Evolutionary conservation across 2,329 filamentous ascomycete genomes (phyloP).

Genomic region (Fusarium newnesense): DNA sequence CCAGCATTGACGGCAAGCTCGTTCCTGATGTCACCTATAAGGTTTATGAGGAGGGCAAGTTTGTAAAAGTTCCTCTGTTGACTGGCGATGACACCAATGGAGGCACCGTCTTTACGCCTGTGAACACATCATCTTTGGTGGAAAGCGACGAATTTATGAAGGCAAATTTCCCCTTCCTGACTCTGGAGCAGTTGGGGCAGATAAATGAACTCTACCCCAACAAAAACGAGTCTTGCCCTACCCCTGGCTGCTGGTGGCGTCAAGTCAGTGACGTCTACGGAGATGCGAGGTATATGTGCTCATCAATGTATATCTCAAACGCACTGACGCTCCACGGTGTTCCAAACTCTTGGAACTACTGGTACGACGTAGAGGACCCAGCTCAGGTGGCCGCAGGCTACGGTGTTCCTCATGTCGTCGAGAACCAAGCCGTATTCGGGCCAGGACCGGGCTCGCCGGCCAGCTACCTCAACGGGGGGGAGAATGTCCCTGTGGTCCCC

Average conservation of each 20-base stretch:
- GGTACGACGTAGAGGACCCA: conserved; percentile 73
- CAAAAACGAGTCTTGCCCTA: conserved; percentile 47
- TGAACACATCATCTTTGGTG: conserved; percentile 44
- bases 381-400: conserved; percentile 60
- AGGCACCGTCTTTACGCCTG: conserved; percentile 51
- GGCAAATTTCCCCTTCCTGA: conserved; percentile 49
- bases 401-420: conserved; percentile 75
- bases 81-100: conserved; percentile 54
- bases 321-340: conserved; percentile 47
- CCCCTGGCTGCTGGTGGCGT: conserved; percentile 50
- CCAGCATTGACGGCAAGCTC: conserved; percentile 65
- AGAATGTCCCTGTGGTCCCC: conserved; percentile 67
- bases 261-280: conserved; percentile 51
- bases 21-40: conserved; percentile 62
- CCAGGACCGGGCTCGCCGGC: conserved; percentile 65
- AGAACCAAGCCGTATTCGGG: conserved; percentile 75
- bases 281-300: conserved; percentile 51
- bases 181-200: conserved; percentile 44
- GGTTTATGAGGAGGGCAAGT: conserved; percentile 58
- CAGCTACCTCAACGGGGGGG: conserved; percentile 63
- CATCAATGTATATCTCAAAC: conserved; percentile 46
- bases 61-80: conserved; percentile 65
- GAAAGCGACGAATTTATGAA: conserved; percentile 49
- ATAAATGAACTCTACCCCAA: conserved; percentile 52
- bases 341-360: conserved; percentile 71